phyloP scores from a whole-genome alignment of 1,284 basidiomycete species.

The Fomitiporia mediterranea region DNA sequence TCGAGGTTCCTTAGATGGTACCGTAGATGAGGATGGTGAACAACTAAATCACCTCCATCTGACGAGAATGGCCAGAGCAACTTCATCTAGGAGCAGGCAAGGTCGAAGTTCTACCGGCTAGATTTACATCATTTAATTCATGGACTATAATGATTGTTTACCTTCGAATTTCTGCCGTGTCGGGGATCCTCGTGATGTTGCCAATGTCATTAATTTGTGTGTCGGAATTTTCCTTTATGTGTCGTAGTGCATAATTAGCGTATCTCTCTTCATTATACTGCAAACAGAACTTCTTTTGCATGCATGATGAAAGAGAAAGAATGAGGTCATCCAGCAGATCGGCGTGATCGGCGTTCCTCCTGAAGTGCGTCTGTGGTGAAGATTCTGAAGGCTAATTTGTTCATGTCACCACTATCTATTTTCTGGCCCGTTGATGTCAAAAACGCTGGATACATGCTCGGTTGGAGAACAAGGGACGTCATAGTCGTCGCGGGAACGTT shows the following conservation, averaged over 20 bases:
- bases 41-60: conserved; percentile 26
- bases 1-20: conserved; percentile 28
- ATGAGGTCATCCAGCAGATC: too few relatives aligned
- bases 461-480: conserved; percentile 42
- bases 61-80: conserved; percentile 27
- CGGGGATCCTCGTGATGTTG: too few relatives aligned
- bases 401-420: conserved; percentile 29
- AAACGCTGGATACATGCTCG: conserved; percentile 45
- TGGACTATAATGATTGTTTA: background rate
- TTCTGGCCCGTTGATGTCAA: conserved; percentile 52
- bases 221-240: too few relatives aligned
- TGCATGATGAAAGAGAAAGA: too few relatives aligned
- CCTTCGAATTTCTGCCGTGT: conserved; percentile 19
- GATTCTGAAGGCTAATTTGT: too few relatives aligned
- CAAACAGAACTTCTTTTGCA: too few relatives aligned
- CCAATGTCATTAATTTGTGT: too few relatives aligned
- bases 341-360: too few relatives aligned
- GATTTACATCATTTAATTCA: too few relatives aligned
- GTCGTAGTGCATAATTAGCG: too few relatives aligned
- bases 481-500: conserved; percentile 47
- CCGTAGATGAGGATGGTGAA: conserved; percentile 34
- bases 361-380: too few relatives aligned
- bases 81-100: conserved; percentile 27
- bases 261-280: too few relatives aligned
- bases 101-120: conserved; percentile 4